phyloP scores from a whole-genome alignment of 2,329 filamentous ascomycete genomes.

The Colletotrichum magnum region DNA sequence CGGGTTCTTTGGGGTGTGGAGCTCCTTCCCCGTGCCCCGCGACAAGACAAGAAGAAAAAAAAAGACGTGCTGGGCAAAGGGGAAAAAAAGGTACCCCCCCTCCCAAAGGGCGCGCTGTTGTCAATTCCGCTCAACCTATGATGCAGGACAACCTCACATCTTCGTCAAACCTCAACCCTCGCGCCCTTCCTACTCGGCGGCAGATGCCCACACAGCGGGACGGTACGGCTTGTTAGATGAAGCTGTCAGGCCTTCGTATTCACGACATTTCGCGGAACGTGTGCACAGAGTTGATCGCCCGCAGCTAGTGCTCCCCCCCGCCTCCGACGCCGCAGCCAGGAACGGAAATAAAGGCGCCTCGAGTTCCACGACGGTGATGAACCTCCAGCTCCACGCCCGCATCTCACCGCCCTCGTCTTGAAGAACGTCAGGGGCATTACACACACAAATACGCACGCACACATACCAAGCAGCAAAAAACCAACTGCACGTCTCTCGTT shows the following conservation, averaged over 20 bases:
- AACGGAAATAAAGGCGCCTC: slow-evolving; percentile 28
- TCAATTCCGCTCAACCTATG: slow-evolving; percentile 12
- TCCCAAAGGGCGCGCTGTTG: slow-evolving; percentile 12
- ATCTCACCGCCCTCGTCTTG: not conserved
- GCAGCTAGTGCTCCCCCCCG: slow-evolving; percentile 19
- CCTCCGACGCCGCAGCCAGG: slow-evolving; percentile 31
- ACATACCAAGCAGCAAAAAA: not conserved
- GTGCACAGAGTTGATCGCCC: slow-evolving; percentile 22
- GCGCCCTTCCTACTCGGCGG: not conserved
- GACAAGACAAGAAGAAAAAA: slow-evolving; percentile 7
- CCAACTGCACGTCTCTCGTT: not conserved
- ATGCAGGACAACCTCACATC: slow-evolving; percentile 15
- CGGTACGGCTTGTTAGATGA: slow-evolving; percentile 10
- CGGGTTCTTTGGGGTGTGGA: slow-evolving; percentile 19
- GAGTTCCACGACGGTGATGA: slow-evolving; percentile 21
- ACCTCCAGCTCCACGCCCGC: slow-evolving; percentile 4
- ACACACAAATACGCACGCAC: not conserved
- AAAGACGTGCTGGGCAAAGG: not conserved
- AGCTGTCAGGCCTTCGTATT: slow-evolving; percentile 23
- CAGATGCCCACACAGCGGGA: slow-evolving; percentile 13
- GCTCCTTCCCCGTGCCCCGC: slow-evolving; percentile 24
- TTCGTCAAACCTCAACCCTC: not conserved
- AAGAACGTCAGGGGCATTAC: not conserved
- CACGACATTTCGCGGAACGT: slow-evolving; percentile 13
- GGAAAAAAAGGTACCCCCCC: not conserved